Evolutionary conservation across 129 eudicot species (phyloP), one percentile per base, ranked within the genome.

Genomic region (Helichrysum umbraculigerum): DNA sequence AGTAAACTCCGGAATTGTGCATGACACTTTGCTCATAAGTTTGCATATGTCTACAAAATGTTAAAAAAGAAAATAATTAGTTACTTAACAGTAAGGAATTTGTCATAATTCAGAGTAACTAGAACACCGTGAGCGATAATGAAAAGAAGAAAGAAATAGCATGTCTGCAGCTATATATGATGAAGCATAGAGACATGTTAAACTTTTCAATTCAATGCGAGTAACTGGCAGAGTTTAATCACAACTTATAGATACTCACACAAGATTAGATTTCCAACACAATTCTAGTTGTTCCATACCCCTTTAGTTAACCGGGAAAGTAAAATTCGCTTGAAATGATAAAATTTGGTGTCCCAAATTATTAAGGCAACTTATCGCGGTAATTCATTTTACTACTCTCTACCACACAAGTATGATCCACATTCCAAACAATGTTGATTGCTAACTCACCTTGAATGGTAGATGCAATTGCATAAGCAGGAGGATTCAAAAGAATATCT

Each of bases 401-500:
- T 35, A 35, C 8, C 41, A 35, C 41, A 35, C 7, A 35, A 35
- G 7, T 35, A 35, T 6, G 9, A 35, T 35, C 41, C 41, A 35
- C 8, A 35, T 35, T 35, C 41, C 51, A 66, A 19, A 30, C 74
- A 33, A 25, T 67, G 60, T 57, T 68, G 39, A 51, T 72, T 5
- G 30, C 20, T 17, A 52, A 81, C 84, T 82, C 79, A 91, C 99
- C 93, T 83, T 95, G 99, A 79, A 95, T 87, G 57, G 83, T 87
- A 69, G 88, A 81, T 42, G 99, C 97, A 41, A 79, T 83, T 25
- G 81, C 90, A 81, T 89, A 95, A 56, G 96, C 88, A 82, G 99
- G 99, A 78, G 99, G 99, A 75, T 91, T 95, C 78, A 95, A 71
- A 78, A 95, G 97, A 75, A 95, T 94, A 78, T 91, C 99, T 74